Base-by-base conservation (phyloP, 2,329 filamentous ascomycete genomes). In the Hysterium pulicare region DNA sequence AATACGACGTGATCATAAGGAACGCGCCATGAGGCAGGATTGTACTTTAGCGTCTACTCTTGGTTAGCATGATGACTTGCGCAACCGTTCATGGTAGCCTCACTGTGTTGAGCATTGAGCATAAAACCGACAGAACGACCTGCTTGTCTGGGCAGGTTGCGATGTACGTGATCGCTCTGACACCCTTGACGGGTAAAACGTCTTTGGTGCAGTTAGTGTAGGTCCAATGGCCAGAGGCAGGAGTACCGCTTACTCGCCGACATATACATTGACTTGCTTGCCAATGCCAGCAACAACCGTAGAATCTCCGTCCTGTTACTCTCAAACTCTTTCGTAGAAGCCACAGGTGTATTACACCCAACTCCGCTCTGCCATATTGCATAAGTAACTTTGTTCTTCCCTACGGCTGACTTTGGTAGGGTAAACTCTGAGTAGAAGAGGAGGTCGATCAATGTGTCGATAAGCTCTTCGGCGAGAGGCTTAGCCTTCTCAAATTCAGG, bases 361-460 rank as follows among this genome's bases (percentile, higher is more conserved):
- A 98, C 91, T 36, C 93, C 93, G 61, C 88, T 97, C 71, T 96
- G 90, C 93, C 93, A 98, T 62, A 98, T 97, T 41, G 89, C 86
- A 68, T 93, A 95, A 6, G 85, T 86, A 42, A 96, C 86, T 64
- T 93, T 94, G 49, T 79, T 78, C 59, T 86, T 89, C 41, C 81
- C 81, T 43, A 82, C 77, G 11, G 82, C 76, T 32, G 86, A 79
- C 44, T 76, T 80, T 8, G 91, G 87, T 13, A 96, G 78, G 0
- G 91, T 95, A 58, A 98, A 86, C 42, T 90, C 87, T 7, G 86
- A 84, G 64, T 88, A 95, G 77, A 98, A 98, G 32, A 97, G 77
- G 40, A 97, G 72, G 60, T 96, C 90, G 45, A 93, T 71, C 40
- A 97, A 74, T 0, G 89, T 90, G 59, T 97, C 91, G 51, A 97